A percentile compares a stretch with the other conserved stretches of the same genome.
These are phyloP conservation scores for Ceratorhiza oryzae-sativae DNA, from an alignment of 1,284 basidiomycete genomes.

Conservation along the genomic window DNA sequence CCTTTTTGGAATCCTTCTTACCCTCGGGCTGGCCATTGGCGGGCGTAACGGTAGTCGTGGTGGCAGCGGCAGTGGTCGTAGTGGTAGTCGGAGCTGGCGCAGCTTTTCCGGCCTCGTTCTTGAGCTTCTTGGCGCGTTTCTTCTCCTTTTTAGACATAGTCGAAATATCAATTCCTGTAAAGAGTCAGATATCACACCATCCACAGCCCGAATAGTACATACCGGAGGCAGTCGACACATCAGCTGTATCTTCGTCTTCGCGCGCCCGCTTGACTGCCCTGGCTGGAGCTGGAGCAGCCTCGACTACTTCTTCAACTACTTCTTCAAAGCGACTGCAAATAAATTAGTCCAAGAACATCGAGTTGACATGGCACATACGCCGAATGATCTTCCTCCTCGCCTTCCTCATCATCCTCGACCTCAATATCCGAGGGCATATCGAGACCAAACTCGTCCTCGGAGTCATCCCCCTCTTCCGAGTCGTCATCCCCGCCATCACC, in stretches of 20 bases:
- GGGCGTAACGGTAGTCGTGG: constrained; percentile 42
- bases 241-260: constrained; percentile 52
- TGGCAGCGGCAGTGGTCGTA: constrained; percentile 42
- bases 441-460: constrained; percentile 67
- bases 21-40: constrained; percentile 6
- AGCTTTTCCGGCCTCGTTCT: constrained; percentile 66
- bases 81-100: constrained; percentile 51
- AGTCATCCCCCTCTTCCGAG: constrained; percentile 68
- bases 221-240: constrained; percentile 17
- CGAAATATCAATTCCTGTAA: constrained; percentile 39
- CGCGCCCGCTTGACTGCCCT: constrained; percentile 44
- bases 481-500: constrained; percentile 55
- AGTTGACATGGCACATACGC: constrained; percentile 53
- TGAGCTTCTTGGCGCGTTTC: constrained; percentile 69
- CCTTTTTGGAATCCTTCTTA: constrained; percentile 47
- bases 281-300: constrained; percentile 52
- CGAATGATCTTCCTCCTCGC: constrained; percentile 58
- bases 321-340: constrained; percentile 67
- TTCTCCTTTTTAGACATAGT: constrained; percentile 49
- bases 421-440: constrained; percentile 68
- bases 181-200: not conserved
- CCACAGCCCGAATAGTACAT: not conserved
- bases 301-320: constrained; percentile 54
- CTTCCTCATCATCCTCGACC: constrained; percentile 57
- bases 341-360: too few species aligned